Percentiles rank a stretch among this genome's conserved stretches.
These are phyloP conservation scores for Venturia carpophila DNA, from an alignment of 2,329 filamentous ascomycete species.

Conservation along the genomic window DNA sequence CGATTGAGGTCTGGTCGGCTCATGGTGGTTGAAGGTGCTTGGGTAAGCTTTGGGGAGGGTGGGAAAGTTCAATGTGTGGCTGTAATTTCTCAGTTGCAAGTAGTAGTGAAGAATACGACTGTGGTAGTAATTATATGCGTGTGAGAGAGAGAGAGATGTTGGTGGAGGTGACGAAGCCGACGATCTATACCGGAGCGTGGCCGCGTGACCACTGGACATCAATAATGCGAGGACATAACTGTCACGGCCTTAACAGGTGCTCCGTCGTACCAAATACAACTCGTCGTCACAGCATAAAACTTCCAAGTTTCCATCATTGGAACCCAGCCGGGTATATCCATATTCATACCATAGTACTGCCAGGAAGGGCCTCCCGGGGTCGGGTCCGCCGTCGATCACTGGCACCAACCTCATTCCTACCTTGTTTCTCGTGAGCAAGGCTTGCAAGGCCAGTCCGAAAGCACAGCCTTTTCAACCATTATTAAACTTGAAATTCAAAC, in stretches of 20 bases:
- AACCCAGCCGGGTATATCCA: too few relatives aligned
- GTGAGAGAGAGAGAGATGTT: background rate
- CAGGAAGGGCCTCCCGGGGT: background rate
- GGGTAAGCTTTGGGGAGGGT: background rate
- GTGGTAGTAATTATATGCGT: background rate
- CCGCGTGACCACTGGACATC: background rate
- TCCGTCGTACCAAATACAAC: background rate
- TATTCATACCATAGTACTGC: background rate
- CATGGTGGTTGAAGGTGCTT: background rate
- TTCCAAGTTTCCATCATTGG: too few relatives aligned
- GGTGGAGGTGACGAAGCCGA: background rate
- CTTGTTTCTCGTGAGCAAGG: too few relatives aligned
- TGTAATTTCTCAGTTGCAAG: background rate
- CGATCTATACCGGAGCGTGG: background rate
- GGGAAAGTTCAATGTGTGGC: background rate
- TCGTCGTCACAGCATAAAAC: too few relatives aligned
- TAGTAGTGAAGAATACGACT: background rate
- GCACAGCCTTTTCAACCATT: background rate
- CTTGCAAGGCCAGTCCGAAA: too few relatives aligned
- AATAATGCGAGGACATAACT: background rate
- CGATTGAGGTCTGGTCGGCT: slow-evolving; percentile 7
- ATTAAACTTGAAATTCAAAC: background rate
- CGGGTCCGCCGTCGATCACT: background rate
- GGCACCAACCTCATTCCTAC: background rate
- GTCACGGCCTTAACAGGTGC: background rate